Conservation (phyloP, 2,329 filamentous ascomycete genomes). For the Ampelomyces quisqualis region DNA sequence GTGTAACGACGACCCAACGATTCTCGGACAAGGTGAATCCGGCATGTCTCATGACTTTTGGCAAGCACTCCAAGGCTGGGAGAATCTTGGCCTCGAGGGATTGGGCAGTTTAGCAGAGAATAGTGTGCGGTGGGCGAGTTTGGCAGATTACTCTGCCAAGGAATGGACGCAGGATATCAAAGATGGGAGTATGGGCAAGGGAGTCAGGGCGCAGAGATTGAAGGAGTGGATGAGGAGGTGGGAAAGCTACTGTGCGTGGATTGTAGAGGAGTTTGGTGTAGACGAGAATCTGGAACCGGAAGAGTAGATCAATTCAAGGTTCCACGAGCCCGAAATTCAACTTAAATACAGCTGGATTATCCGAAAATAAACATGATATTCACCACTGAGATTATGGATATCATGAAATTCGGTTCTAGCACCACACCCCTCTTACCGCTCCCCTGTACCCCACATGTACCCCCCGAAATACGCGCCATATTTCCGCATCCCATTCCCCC, state of each 20-base stretch:
- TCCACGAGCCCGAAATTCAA: too few species aligned
- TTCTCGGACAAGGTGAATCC: constrained; percentile 77
- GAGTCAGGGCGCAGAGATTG: constrained; percentile 70
- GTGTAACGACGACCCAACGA: constrained; percentile 87
- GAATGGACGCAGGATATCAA: constrained; percentile 74
- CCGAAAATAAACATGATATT: too few species aligned
- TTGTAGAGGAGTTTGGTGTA: constrained; percentile 72
- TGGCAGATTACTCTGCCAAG: constrained; percentile 72
- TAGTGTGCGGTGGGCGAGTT: constrained; percentile 84
- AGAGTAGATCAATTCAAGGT: too few species aligned
- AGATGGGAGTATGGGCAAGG: constrained; percentile 69
- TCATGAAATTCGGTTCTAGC: too few species aligned
- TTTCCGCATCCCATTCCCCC: constrained; percentile 19
- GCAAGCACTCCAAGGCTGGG: constrained; percentile 88
- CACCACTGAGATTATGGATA: too few species aligned
- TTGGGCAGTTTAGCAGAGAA: constrained; percentile 88
- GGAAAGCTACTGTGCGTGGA: constrained; percentile 89
- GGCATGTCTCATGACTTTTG: constrained; percentile 93
- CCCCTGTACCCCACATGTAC: constrained; percentile 23
- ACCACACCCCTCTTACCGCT: neutral
- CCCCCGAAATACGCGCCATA: constrained; percentile 22
- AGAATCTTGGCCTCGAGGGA: constrained; percentile 85
- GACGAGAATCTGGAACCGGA: constrained; percentile 52
- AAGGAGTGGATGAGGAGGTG: constrained; percentile 78
- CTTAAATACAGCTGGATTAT: too few species aligned